Evolutionary conservation across 2,329 filamentous ascomycete species (phyloP).

Genomic region (Sarocladiaceae sp.): DNA sequence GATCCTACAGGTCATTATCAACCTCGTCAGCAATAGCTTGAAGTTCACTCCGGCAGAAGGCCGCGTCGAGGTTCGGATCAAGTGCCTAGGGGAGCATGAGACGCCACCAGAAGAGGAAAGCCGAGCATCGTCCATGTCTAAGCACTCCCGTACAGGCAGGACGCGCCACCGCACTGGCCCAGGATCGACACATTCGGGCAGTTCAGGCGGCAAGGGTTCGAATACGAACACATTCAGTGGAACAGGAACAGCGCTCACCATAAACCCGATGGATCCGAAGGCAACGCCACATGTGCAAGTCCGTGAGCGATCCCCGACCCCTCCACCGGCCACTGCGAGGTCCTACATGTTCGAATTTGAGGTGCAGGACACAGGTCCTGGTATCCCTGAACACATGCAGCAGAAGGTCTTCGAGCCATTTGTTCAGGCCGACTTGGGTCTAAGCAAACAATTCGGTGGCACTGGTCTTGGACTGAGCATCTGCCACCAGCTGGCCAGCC

Average conservation of each 20-base stretch:
- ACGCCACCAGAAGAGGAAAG: constrained; percentile 33
- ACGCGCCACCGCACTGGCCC: constrained; percentile 44
- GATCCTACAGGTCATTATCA: constrained; percentile 90
- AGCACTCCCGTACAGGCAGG: constrained; percentile 34
- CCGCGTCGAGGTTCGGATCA: constrained; percentile 70
- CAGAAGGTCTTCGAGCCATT: constrained; percentile 90
- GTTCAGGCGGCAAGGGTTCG: constrained; percentile 27
- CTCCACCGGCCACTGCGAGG: constrained; percentile 57
- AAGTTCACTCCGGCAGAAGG: constrained; percentile 84
- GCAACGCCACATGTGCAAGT: constrained; percentile 41
- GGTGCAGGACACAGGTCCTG: constrained; percentile 82
- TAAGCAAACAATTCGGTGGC: constrained; percentile 87
- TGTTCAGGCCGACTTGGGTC: constrained; percentile 82
- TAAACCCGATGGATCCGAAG: constrained; percentile 60
- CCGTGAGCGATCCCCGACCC: constrained; percentile 54
- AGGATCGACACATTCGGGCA: constrained; percentile 46
- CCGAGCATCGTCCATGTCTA: constrained; percentile 49
- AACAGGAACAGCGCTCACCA: constrained; percentile 49
- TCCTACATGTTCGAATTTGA: constrained; percentile 81
- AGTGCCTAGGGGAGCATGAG: constrained; percentile 60
- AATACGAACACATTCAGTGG: constrained; percentile 21
- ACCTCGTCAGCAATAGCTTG: constrained; percentile 84
- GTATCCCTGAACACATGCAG: constrained; percentile 74
- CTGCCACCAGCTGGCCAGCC: constrained; percentile 75
- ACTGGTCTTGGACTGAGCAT: constrained; percentile 87